Evolutionary conservation across 441 rosid species (phyloP).

Genomic region (Isatis lusitanica): DNA sequence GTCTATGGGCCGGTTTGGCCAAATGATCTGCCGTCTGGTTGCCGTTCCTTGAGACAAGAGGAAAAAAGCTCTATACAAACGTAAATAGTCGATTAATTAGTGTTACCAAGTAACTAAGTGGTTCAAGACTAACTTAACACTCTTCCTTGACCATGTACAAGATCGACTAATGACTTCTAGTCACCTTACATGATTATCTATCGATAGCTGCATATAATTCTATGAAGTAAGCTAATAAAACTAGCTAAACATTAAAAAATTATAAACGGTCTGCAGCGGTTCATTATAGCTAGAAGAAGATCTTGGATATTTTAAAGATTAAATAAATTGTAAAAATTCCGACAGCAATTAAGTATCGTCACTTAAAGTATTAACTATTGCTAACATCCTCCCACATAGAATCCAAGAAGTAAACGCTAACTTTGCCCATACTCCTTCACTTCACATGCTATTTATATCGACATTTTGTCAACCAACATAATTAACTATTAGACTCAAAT

Average conservation of each 20-base stretch:
- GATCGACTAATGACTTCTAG: too few relatives aligned
- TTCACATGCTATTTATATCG: conserved; percentile 16
- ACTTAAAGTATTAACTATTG: conserved; percentile 1
- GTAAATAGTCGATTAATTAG: too few relatives aligned
- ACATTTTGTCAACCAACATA: conserved; percentile 17
- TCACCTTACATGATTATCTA: too few relatives aligned
- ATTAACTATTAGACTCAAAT: not conserved
- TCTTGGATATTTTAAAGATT: too few relatives aligned
- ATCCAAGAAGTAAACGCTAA: conserved; percentile 15
- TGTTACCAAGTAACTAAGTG: too few relatives aligned
- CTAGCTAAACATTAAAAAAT: not conserved
- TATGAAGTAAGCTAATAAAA: not conserved
- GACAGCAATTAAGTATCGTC: conserved; percentile 5
- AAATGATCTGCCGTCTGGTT: too few relatives aligned
- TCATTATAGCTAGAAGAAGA: not conserved
- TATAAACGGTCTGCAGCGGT: not conserved
- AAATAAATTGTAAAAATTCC: not conserved
- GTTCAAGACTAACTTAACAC: too few relatives aligned
- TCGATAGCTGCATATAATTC: too few relatives aligned
- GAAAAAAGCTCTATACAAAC: too few relatives aligned
- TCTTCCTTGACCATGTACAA: too few relatives aligned
- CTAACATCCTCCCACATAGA: not conserved
- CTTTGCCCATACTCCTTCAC: not conserved
- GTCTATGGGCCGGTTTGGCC: too few relatives aligned
- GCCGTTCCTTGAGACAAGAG: too few relatives aligned